These are phyloP conservation scores for Chrysoporthe austroafricana DNA, from an alignment of 2,329 filamentous ascomycete species.

Conservation along the genomic window DNA sequence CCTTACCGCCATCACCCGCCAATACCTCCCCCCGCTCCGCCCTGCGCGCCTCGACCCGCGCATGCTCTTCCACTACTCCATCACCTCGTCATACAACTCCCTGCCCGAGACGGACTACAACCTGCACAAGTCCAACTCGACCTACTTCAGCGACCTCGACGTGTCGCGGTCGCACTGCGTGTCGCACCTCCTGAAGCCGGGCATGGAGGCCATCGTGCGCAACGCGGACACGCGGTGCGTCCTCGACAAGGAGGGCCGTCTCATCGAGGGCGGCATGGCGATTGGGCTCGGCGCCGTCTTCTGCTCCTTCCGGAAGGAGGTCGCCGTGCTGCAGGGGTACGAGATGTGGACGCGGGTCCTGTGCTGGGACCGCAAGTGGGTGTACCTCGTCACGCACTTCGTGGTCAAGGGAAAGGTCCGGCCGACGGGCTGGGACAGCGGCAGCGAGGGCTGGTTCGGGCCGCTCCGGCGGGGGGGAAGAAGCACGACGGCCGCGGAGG, in stretches of 20 bases:
- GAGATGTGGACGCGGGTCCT: constrained; percentile 76
- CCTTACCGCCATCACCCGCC: constrained; percentile 41
- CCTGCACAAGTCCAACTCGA: constrained; percentile 54
- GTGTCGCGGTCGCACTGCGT: constrained; percentile 81
- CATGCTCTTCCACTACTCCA: constrained; percentile 43
- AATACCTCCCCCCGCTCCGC: constrained; percentile 33
- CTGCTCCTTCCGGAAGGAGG: constrained; percentile 75
- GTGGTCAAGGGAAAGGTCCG: constrained; percentile 63
- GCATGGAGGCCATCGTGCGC: constrained; percentile 55
- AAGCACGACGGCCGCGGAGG: constrained; percentile 40
- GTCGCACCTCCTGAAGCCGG: constrained; percentile 66
- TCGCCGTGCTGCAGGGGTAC: constrained; percentile 69
- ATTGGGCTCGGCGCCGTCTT: constrained; percentile 74
- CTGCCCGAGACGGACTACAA: constrained; percentile 46
- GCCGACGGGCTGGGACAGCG: constrained; percentile 58
- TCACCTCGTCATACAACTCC: constrained; percentile 38
- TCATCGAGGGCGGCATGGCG: constrained; percentile 57
- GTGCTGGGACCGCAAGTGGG: constrained; percentile 80
- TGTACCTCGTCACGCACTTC: constrained; percentile 77
- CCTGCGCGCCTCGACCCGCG: constrained; percentile 30
- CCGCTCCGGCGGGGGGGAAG: constrained; percentile 36
- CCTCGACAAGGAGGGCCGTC: constrained; percentile 51
- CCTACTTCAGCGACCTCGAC: constrained; percentile 87
- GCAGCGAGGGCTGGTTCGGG: constrained; percentile 44
- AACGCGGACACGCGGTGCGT: constrained; percentile 57